Base-by-base conservation (phyloP, 192 early-diverging fungal species). In the Entomortierella beljakovae region DNA sequence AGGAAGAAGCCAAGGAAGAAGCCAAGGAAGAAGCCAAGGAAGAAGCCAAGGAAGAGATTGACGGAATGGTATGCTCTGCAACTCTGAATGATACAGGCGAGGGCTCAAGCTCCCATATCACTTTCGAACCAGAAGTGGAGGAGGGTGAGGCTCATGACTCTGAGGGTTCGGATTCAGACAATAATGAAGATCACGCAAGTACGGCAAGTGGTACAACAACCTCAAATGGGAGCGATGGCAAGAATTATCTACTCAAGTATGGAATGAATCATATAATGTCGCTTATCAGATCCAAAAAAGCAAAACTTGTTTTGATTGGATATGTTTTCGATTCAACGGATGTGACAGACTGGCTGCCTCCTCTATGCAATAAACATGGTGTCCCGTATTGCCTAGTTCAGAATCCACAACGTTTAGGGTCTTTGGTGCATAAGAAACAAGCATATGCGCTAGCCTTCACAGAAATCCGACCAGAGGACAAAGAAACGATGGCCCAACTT, bases 211-310 rank as follows among this genome's bases (percentile, higher is more conserved):
- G 35, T 34, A 25, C 18, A 11, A 6, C 57, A 25, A 29, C 46
- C 22, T 32, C 22, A 29, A 33, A 11, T 35, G 20, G 5, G 13
- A 18, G 32, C 16, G 9, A 15, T 2, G 28, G 43, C n/a, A 93
- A 93, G 84, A 94, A 94, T 52, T 81, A 90, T 69, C 80, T 94
- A 57, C 91, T 99, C 87, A 97, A 98, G 92, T 92, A 94, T 86
- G 98, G 96, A 84, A 97, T 99, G 86, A 97, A 97, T 89, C 96
- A 98, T 87, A 91, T 98, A 76, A 94, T 94, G 69, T 93, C 91
- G 59, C 88, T 99, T 31, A 85, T 98, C 60, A 95, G 98, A 87
- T 86, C 91, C 85, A 96, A 97, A 92, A 96, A 95, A 90, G 95
- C 96, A 67, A 85, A 90, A 83, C 87, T 99, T 52, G 94, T 99